Percentiles rank a stretch among this genome's conserved stretches.
phyloP scores from a whole-genome alignment of 805 yeast species.

The Candida incommunis region DNA sequence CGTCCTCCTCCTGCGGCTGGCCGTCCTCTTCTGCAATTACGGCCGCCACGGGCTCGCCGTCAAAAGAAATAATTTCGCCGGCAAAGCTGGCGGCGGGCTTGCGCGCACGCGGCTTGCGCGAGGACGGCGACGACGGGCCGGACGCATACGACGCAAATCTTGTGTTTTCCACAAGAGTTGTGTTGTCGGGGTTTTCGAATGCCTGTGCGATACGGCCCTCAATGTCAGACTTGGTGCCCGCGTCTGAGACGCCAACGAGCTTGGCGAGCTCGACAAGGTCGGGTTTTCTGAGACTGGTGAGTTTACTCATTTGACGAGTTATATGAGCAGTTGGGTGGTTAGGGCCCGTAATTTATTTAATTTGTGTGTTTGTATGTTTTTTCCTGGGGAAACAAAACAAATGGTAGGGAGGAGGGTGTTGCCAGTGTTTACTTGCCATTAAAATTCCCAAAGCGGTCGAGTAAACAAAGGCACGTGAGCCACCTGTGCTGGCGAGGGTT shows the following conservation, averaged over 20 bases:
- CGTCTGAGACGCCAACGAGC: conserved; percentile 19
- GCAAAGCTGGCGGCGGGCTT: too few species aligned
- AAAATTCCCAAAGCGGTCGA: background rate
- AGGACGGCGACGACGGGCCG: conserved; percentile 7
- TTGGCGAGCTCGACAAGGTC: conserved; percentile 24
- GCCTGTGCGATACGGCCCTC: conserved; percentile 15
- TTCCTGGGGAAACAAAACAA: too few species aligned
- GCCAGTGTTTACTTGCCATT: background rate
- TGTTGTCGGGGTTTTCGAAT: background rate
- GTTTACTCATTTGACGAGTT: conserved; percentile 14
- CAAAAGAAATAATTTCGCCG: too few species aligned
- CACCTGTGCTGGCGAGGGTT: too few species aligned
- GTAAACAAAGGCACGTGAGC: background rate
- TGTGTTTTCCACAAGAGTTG: conserved; percentile 8
- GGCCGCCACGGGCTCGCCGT: conserved; percentile 6
- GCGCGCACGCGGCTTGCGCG: conserved; percentile 2
- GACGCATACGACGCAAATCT: conserved; percentile 8
- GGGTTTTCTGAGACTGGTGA: conserved; percentile 24
- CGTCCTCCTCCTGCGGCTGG: conserved; percentile 11
- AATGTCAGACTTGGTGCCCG: conserved; percentile 18
- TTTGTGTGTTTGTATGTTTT: too few species aligned
- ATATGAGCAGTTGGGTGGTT: too few species aligned
- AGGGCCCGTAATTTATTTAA: too few species aligned
- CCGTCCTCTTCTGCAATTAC: conserved; percentile 9
- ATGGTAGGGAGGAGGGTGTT: background rate